phyloP scores from a whole-genome alignment of 352 stramenopile species.

The Globisporangium cystogenes region DNA sequence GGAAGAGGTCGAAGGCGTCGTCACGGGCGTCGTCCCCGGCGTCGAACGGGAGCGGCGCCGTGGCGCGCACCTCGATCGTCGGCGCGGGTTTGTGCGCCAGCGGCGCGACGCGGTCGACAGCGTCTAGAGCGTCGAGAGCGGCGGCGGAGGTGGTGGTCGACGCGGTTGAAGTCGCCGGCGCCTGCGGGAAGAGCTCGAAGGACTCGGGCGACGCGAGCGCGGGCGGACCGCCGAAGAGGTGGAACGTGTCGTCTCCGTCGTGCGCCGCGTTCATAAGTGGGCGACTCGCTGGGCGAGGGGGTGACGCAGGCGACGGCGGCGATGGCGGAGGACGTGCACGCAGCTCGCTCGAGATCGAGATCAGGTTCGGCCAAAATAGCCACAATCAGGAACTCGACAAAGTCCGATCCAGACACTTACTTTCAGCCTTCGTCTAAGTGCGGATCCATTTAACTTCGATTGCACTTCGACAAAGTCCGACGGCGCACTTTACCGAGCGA shows the following conservation, averaged over 20 bases:
- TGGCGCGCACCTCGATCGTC: background rate
- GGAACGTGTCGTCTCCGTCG: conserved; percentile 2
- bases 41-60: background rate
- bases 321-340: background rate
- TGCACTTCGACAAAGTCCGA: no score
- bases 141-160: background rate
- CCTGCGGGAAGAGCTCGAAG: background rate
- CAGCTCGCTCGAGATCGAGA: no score
- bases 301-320: background rate
- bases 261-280: background rate
- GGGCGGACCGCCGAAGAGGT: conserved; percentile 5
- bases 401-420: no score
- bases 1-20: conserved; percentile 39
- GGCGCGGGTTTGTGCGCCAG: background rate
- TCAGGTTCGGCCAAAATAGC: no score
- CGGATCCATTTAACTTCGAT: no score
- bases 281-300: no score
- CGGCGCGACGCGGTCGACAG: background rate
- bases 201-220: background rate
- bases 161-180: background rate
- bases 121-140: background rate
- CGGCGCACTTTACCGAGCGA: no score
- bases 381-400: no score
- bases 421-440: no score
- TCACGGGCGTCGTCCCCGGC: conserved; percentile 5